phyloP scores from a whole-genome alignment of 352 stramenopile species.

The Globisporangium ultimum region DNA sequence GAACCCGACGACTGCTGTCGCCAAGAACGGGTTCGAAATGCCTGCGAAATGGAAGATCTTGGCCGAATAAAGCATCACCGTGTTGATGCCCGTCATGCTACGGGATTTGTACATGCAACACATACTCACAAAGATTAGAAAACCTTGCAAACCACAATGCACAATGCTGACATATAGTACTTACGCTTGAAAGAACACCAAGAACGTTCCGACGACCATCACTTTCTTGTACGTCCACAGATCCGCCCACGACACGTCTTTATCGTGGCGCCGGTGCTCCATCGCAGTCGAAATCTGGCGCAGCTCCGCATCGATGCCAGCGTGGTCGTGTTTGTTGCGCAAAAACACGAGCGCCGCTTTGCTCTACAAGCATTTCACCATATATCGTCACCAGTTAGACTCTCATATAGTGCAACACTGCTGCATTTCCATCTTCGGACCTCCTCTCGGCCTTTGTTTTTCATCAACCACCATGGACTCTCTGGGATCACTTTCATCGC shows the following conservation, averaged over 20 bases:
- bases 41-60: conserved; percentile 90
- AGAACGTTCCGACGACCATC: conserved; percentile 49
- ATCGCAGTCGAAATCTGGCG: conserved; percentile 60
- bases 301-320: conserved; percentile 57
- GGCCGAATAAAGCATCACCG: conserved; percentile 89
- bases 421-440: conserved; percentile 1
- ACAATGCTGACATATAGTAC: conserved; percentile 4
- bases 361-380: conserved; percentile 13
- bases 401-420: not conserved
- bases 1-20: conserved; percentile 67
- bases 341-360: conserved; percentile 36
- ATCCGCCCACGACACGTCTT: conserved; percentile 43
- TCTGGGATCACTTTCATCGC: conserved; percentile 68
- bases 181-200: conserved; percentile 80
- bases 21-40: conserved; percentile 82
- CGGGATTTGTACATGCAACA: not conserved
- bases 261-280: conserved; percentile 45
- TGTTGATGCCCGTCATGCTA: conserved; percentile 90
- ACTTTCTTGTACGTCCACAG: conserved; percentile 59
- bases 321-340: conserved; percentile 24
- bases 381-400: too few species aligned
- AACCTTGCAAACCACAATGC: not conserved
- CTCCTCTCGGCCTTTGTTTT: conserved; percentile 48
- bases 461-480: conserved; percentile 89
- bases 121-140: not conserved